Percentiles rank a stretch among this genome's conserved stretches.
These are phyloP conservation scores for Megacollybia platyphylla DNA, from an alignment of 1,284 basidiomycete genomes.

Conservation along the genomic window DNA sequence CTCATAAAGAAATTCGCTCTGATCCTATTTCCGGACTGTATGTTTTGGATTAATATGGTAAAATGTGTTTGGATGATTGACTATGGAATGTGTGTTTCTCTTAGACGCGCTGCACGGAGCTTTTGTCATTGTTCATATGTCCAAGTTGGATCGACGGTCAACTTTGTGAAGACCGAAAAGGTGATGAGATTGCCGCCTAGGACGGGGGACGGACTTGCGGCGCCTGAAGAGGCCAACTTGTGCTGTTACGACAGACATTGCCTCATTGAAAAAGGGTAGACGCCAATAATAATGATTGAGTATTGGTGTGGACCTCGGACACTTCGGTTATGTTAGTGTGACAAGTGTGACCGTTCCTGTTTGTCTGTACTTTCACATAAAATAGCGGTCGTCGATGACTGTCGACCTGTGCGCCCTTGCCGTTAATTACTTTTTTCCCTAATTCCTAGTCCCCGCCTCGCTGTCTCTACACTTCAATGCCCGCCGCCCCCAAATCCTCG, in stretches of 20 bases:
- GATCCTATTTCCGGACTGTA: too few relatives aligned
- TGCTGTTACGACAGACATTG: too few relatives aligned
- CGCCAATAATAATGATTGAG: too few relatives aligned
- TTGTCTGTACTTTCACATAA: neutral
- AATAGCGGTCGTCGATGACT: neutral
- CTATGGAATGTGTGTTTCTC: neutral
- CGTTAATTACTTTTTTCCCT: constrained; percentile 1
- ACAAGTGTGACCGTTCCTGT: neutral
- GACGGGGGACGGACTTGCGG: neutral
- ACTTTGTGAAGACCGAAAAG: neutral
- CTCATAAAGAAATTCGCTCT: too few relatives aligned
- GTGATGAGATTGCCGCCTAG: neutral
- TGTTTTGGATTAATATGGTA: too few relatives aligned
- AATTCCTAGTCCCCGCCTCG: constrained; percentile 8
- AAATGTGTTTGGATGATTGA: too few relatives aligned
- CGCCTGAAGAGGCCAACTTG: too few relatives aligned
- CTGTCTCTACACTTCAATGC: constrained; percentile 18
- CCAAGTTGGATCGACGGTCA: neutral
- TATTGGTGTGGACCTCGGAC: too few relatives aligned
- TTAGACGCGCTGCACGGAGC: neutral
- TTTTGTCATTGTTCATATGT: neutral
- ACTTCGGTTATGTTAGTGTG: neutral
- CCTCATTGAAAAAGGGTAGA: too few relatives aligned
- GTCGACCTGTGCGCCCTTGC: neutral
- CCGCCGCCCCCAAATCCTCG: constrained; percentile 19